Evolutionary conservation across 2,329 filamentous ascomycete species (phyloP).

Genomic region (Alternaria hordeiaustralica): DNA sequence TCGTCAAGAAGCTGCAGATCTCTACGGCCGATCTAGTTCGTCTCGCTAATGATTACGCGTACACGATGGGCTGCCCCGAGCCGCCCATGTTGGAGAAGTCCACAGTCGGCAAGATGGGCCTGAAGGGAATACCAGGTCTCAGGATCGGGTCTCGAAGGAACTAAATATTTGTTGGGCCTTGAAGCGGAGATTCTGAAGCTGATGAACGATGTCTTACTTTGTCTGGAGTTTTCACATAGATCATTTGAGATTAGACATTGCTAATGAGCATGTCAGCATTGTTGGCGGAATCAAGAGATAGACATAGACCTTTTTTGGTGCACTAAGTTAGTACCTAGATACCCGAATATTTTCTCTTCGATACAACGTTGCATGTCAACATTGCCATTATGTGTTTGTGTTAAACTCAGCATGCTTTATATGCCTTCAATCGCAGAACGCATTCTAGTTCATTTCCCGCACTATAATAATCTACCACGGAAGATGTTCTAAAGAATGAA

Average conservation of each 20-base stretch:
- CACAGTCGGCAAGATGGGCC: slow-evolving; percentile 56
- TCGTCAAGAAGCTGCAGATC: slow-evolving; percentile 52
- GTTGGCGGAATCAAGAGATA: slow-evolving; percentile 15
- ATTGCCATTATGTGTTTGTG: background rate
- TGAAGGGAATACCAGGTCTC: slow-evolving; percentile 54
- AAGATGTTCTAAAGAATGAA: background rate
- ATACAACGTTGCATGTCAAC: background rate
- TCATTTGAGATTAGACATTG: slow-evolving; percentile 1
- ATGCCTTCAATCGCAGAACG: background rate
- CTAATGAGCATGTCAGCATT: background rate
- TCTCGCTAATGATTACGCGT: slow-evolving; percentile 53
- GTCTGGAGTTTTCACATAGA: slow-evolving; percentile 12
- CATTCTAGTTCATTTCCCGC: background rate
- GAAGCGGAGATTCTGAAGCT: background rate
- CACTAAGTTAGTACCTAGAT: slow-evolving; percentile 1
- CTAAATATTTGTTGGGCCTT: background rate
- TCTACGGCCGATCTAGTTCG: slow-evolving; percentile 49
- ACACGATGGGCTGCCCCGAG: slow-evolving; percentile 54
- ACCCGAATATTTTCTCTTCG: background rate
- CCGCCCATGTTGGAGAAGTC: slow-evolving; percentile 55
- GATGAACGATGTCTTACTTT: slow-evolving; percentile 2
- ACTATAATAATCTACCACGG: background rate
- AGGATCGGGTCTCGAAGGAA: slow-evolving; percentile 35
- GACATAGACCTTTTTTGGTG: background rate
- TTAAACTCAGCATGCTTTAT: background rate